Evolutionary conservation across 352 stramenopile genomes (phyloP), one percentile per base, ranked within the genome.

Genomic region (Pythium phragmitis): DNA sequence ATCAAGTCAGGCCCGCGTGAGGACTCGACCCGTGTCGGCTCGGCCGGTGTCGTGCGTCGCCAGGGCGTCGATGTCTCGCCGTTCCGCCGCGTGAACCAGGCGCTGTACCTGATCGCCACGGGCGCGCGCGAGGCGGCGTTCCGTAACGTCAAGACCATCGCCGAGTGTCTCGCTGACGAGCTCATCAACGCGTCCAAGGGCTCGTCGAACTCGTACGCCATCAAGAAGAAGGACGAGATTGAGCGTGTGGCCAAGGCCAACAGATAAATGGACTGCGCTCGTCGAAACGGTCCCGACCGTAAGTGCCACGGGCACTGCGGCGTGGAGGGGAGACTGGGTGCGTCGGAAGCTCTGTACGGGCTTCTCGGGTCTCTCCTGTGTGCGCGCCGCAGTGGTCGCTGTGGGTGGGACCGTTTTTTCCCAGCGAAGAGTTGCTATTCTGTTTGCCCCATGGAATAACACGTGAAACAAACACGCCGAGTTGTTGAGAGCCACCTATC

Each of bases 181-280:
- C 91, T 99, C 60, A 99, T 99, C 85, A 99, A 99, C 85, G 97
- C 97, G 43, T 98, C 97, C 55, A 98, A 98, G 86, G 97, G 98
- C 65, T 99, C 96, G 74, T 99, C 96, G 77, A 99, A 99, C 97
- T 98, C 88, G 69, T 99, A 99, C 82, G 97, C 98, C 75, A 99
- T 99, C 87, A 99, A 99, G 97, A 99, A 99, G 91, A 99, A 99
- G 94, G 98, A 99, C 87, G 98, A 99, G 83, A 99, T 99, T 78
- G 97, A 99, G 92, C 97, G 97, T 97, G 98, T 99, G 64, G 97
- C 97, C 80, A 99, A 99, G 96, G 98, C 96, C 67, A 99, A 99
- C 91, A 97, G 98, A 97, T 99, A 99, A 99, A 80, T 67, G 33
- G 37, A 42, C 48, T n/a, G 7, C 13, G 39, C 17, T 14, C 13